Conservation (phyloP, 1,284 basidiomycete species). For the Sparassis latifolia region DNA sequence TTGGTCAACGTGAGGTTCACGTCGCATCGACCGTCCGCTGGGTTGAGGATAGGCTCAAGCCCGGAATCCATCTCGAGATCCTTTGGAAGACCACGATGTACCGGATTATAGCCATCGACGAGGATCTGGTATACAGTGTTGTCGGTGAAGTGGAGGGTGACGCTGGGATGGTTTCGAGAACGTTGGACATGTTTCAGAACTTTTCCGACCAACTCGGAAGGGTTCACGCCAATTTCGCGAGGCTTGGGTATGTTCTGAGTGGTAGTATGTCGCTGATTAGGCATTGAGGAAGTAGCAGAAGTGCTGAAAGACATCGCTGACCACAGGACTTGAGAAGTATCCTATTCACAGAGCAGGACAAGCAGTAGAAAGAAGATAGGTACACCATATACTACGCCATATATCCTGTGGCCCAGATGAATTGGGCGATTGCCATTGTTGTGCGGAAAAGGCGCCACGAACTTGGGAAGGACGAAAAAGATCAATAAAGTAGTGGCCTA, state of each 20-base stretch:
- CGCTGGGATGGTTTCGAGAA: slow-evolving; percentile 46
- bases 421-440: too few species aligned
- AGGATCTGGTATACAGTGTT: slow-evolving; percentile 47
- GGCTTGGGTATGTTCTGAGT: background rate
- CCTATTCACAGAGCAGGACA: too few species aligned
- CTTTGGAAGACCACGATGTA: slow-evolving; percentile 49
- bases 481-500: too few species aligned
- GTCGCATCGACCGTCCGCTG: slow-evolving; percentile 28
- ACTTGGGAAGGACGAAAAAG: too few species aligned
- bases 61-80: slow-evolving; percentile 48
- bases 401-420: too few species aligned
- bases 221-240: slow-evolving; percentile 37
- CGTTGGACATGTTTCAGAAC: slow-evolving; percentile 40
- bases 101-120: slow-evolving; percentile 56
- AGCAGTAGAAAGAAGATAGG: too few species aligned
- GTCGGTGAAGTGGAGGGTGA: slow-evolving; percentile 53
- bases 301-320: too few species aligned
- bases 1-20: slow-evolving; percentile 40
- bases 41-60: slow-evolving; percentile 34
- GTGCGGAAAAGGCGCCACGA: too few species aligned
- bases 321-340: too few species aligned
- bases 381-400: too few species aligned
- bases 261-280: background rate
- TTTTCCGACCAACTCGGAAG: slow-evolving; percentile 44
- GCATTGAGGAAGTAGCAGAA: too few species aligned